Base-by-base conservation (phyloP, 306 rosid genomes). In the Hylodesmum podocarpum region DNA sequence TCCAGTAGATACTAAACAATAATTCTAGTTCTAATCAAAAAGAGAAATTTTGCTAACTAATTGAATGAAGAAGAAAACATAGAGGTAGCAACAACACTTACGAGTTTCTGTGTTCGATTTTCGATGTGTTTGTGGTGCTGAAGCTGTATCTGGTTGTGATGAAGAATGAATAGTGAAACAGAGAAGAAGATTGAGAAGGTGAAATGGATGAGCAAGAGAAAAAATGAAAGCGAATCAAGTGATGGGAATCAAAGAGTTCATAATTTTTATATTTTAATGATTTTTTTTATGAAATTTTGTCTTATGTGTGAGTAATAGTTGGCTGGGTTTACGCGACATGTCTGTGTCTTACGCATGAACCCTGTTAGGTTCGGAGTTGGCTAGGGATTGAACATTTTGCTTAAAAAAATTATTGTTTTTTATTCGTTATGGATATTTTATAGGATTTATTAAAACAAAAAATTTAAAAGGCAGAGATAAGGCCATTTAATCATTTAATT, bases 251-350 rank as follows among this genome's bases (percentile, higher is more conserved):
- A 57, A 27, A 28, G 14, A 41, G 70, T 66, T 70, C 51, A 18
- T 84, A 63, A 19, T 13, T 44, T 69, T 71, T 1, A 24, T 1
- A 24, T 34, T 78, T 61, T 37, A 9, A 22, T 73, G 22, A 5
- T 59, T 3, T 6, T 4, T 53, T 12, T 39, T 25, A n/a, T n/a
- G n/a, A n/a, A 39, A 16, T 76, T 8, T 73, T 76, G 85, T 84
- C 83, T 92, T 79, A 84, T 88, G 73, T 81, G 79, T 8, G 50
- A 49, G 84, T 19, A 66, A 41, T 70, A 51, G 46, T 62, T 59
- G 51, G 87, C 69, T 44, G 68, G 25, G 53, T 70, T 70, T 62
- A 4, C 65, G 86, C 75, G 82, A 81, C 79, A 46, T 39, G 84
- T 67, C 72, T 14, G 22, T 22, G 86, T 28, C 80, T 33, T 49